phyloP scores from a whole-genome alignment of 148 eudicot species.

The Nepenthes gracilis region DNA sequence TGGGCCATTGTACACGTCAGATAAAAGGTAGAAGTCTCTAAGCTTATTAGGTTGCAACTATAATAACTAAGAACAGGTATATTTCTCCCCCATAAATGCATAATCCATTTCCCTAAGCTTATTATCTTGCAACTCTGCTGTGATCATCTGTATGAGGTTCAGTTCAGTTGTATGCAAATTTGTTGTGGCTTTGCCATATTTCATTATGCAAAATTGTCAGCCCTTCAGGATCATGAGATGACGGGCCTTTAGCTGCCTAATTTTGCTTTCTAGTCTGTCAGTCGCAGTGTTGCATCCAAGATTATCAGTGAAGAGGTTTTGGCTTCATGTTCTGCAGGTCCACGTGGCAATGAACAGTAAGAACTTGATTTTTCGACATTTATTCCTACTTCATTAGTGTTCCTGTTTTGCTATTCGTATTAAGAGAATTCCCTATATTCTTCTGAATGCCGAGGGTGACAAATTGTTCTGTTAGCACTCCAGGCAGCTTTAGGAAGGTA shows the following conservation, averaged over 20 bases:
- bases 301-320: slow-evolving; percentile 73
- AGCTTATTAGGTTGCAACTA: no score
- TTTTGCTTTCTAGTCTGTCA: slow-evolving; percentile 37
- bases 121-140: no score
- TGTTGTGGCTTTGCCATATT: no score
- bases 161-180: no score
- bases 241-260: neutral
- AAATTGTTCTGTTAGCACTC: no score
- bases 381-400: neutral
- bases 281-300: slow-evolving; percentile 58
- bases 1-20: no score
- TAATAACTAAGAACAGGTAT: no score
- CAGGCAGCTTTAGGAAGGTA: no score
- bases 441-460: neutral
- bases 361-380: slow-evolving; percentile 7
- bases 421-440: neutral
- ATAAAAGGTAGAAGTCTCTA: no score
- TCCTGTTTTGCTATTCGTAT: neutral
- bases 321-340: slow-evolving; percentile 77
- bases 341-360: slow-evolving; percentile 96
- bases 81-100: no score
- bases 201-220: neutral
- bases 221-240: neutral
- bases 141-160: no score
- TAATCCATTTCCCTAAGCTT: no score